phyloP scores from a whole-genome alignment of 164 flowering plant genomes.

The Santalum album region DNA sequence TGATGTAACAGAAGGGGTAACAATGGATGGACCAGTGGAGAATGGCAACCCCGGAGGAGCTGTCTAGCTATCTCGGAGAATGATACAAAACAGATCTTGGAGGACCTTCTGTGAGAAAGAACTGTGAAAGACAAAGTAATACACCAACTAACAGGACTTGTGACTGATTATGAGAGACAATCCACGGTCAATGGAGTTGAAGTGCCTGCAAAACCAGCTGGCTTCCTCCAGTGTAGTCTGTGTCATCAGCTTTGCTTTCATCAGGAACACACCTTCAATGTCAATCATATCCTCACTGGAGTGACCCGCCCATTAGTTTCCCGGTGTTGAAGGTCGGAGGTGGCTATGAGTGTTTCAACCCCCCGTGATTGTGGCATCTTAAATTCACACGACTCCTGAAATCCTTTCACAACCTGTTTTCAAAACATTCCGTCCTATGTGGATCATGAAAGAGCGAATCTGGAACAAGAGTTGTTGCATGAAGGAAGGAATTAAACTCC shows the following conservation, averaged over 20 bases:
- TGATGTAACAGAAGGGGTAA: slow-evolving; percentile 6
- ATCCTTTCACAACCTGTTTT: slow-evolving; percentile 17
- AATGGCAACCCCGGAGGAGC: slow-evolving; percentile 1
- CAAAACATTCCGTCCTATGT: slow-evolving; percentile 12
- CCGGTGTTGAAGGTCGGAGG: slow-evolving; percentile 6
- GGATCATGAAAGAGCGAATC: too few relatives aligned
- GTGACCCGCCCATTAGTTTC: slow-evolving; percentile 13
- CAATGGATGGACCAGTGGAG: not conserved
- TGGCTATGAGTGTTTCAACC: slow-evolving; percentile 13
- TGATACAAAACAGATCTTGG: slow-evolving; percentile 23
- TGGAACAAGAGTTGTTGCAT: too few relatives aligned
- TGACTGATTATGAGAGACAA: slow-evolving; percentile 15
- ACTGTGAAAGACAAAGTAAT: slow-evolving; percentile 21
- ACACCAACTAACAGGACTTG: slow-evolving; percentile 28
- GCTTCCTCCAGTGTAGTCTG: slow-evolving; percentile 11
- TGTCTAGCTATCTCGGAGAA: slow-evolving; percentile 21
- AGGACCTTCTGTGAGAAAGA: slow-evolving; percentile 13
- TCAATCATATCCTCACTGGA: slow-evolving; percentile 37
- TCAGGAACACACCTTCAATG: slow-evolving; percentile 47
- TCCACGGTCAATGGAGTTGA: slow-evolving; percentile 11
- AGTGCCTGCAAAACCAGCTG: slow-evolving; percentile 10
- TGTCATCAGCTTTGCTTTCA: slow-evolving; percentile 22
- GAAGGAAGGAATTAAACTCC: too few relatives aligned
- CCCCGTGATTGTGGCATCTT: slow-evolving; percentile 12
- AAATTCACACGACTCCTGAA: slow-evolving; percentile 11